Conservation (phyloP, 352 stramenopile species). For the Pythium oligandrum region DNA sequence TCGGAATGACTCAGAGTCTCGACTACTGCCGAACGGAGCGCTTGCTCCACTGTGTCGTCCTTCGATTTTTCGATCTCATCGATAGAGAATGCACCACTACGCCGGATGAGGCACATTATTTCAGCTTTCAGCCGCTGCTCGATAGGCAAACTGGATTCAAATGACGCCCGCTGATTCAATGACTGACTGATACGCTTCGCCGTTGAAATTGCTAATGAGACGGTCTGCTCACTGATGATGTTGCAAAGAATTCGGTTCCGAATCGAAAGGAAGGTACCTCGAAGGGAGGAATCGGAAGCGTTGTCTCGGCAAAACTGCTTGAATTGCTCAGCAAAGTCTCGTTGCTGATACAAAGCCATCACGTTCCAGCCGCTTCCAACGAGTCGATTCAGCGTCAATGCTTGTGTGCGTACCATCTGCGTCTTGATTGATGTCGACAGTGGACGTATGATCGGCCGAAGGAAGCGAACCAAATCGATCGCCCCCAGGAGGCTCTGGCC, state of each 20-base stretch:
- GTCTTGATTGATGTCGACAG: slow-evolving; percentile 46
- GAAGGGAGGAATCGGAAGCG: slow-evolving; percentile 26
- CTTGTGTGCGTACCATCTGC: slow-evolving; percentile 53
- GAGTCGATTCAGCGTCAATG: slow-evolving; percentile 39
- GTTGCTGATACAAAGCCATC: slow-evolving; percentile 53
- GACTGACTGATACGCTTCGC: no score
- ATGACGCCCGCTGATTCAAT: no score
- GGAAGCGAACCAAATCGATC: slow-evolving; percentile 57
- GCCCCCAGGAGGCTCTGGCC: slow-evolving; percentile 64
- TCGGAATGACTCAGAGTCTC: no score
- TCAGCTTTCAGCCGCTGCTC: no score
- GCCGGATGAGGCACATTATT: no score
- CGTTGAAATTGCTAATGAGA: no score
- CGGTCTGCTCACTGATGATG: neutral
- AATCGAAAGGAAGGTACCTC: slow-evolving; percentile 40
- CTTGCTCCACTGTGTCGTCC: no score
- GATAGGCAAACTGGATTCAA: no score
- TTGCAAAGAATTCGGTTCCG: slow-evolving; percentile 39
- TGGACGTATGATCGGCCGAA: slow-evolving; percentile 41
- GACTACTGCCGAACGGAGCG: no score
- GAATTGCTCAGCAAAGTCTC: slow-evolving; percentile 42
- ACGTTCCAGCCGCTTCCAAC: slow-evolving; percentile 48
- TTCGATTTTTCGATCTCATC: no score
- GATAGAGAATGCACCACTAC: no score
- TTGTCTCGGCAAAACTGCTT: slow-evolving; percentile 49